Conservation (phyloP, 306 rosid species). For the Dryas drummondii region DNA sequence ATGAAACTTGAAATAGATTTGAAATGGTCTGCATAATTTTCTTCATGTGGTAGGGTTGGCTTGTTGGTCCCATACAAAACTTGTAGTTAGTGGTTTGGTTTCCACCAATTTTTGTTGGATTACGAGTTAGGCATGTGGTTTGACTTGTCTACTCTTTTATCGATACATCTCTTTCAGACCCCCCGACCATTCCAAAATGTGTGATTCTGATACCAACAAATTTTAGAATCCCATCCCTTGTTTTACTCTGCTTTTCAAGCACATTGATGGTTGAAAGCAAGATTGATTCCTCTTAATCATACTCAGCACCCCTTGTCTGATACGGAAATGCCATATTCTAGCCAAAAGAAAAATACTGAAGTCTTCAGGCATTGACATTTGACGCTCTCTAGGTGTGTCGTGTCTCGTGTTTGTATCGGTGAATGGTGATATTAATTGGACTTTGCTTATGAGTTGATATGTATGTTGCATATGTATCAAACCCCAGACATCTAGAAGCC, state of each 20-base stretch:
- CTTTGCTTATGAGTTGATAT: no score
- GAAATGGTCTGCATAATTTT: slow-evolving; percentile 15
- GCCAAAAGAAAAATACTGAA: neutral
- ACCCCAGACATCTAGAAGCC: no score
- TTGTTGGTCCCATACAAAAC: neutral
- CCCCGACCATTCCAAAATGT: neutral
- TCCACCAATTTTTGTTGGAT: no score
- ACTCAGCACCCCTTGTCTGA: slow-evolving; percentile 8
- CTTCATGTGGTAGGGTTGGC: slow-evolving; percentile 1
- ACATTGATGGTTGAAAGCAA: slow-evolving; percentile 3
- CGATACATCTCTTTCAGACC: neutral
- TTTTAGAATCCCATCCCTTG: slow-evolving; percentile 3
- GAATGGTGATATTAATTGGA: neutral
- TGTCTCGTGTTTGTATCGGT: slow-evolving; percentile 2
- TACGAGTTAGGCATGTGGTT: neutral
- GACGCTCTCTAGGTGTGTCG: neutral
- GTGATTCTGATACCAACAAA: slow-evolving; percentile 8
- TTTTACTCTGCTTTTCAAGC: slow-evolving; percentile 16
- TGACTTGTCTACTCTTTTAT: slow-evolving; percentile 12
- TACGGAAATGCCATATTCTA: neutral
- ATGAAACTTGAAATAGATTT: slow-evolving; percentile 5
- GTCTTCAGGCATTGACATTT: neutral
- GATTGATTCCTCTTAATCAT: slow-evolving; percentile 9
- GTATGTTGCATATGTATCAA: no score
- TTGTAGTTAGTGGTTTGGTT: neutral